A percentile compares a stretch with the other conserved stretches of the same genome.
These are phyloP conservation scores for Typha latifolia DNA, from an alignment of 176 grass and related monocot genomes.

Conservation along the genomic window DNA sequence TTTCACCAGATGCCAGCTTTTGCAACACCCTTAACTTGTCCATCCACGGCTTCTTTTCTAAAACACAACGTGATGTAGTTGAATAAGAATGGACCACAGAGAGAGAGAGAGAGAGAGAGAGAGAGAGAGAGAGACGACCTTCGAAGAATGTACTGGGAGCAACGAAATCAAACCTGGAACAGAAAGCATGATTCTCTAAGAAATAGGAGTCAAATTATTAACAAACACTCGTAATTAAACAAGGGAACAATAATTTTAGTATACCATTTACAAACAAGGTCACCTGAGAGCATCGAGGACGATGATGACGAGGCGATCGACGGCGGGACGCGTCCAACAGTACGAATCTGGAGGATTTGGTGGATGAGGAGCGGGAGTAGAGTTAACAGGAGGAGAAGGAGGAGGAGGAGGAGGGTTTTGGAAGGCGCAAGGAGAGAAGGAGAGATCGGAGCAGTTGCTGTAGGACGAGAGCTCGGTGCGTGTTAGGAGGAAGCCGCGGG, in stretches of 20 bases:
- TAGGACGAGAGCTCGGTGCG: constrained; percentile 77
- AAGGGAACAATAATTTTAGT: not conserved
- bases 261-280: not conserved
- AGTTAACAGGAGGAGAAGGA: too few species aligned
- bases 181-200: constrained; percentile 3
- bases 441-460: constrained; percentile 53
- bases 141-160: constrained; percentile 80
- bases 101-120: not conserved
- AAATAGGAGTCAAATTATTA: not conserved
- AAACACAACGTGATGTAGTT: not conserved
- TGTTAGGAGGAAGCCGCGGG: constrained; percentile 91
- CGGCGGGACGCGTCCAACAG: constrained; percentile 54
- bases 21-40: constrained; percentile 74
- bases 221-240: not conserved
- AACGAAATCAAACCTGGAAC: constrained; percentile 80
- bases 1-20: constrained; percentile 49
- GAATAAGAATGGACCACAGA: not conserved
- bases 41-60: constrained; percentile 89
- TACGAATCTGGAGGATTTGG: not conserved
- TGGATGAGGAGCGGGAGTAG: not conserved
- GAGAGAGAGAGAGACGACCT: constrained; percentile 30
- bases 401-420: not conserved
- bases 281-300: constrained; percentile 83
- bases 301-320: constrained; percentile 63
- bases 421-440: constrained; percentile 13